These are phyloP conservation scores for Yueomyces sp. DNA, from an alignment of 1,139 yeast genomes.

Conservation along the genomic window DNA sequence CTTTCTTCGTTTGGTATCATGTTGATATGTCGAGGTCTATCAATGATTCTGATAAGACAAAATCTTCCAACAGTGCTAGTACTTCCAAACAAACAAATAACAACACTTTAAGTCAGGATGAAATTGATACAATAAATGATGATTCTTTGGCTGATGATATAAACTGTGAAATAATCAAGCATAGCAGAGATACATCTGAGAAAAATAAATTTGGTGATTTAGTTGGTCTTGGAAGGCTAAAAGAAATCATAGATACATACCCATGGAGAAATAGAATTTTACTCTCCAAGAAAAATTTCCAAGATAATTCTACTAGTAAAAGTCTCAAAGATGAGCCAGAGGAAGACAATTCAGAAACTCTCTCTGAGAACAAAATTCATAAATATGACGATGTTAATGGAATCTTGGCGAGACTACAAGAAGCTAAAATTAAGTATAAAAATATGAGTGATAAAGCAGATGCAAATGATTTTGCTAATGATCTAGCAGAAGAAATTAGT, in stretches of 20 bases:
- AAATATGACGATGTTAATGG: conserved; percentile 4
- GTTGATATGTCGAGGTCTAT: not conserved
- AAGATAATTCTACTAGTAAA: too few relatives aligned
- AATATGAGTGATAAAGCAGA: conserved; percentile 7
- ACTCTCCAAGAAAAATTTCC: not conserved
- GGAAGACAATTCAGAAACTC: not conserved
- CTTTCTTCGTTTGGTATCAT: not conserved
- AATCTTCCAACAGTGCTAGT: not conserved
- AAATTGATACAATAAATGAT: conserved; percentile 1
- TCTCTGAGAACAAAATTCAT: not conserved
- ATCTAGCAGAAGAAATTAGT: conserved; percentile 19
- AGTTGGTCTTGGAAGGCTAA: conserved; percentile 15
- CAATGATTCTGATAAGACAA: not conserved
- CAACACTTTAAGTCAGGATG: not conserved
- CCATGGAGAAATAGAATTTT: conserved; percentile 14
- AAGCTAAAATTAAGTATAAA: conserved; percentile 13
- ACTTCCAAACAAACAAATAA: too few relatives aligned
- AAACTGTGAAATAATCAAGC: conserved; percentile 12
- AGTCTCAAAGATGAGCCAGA: conserved; percentile 1
- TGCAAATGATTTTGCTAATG: conserved; percentile 13
- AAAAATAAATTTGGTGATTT: conserved; percentile 18
- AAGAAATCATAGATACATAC: conserved; percentile 20
- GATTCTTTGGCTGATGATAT: conserved; percentile 3
- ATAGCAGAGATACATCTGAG: conserved; percentile 4
- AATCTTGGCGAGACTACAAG: conserved; percentile 9